These are phyloP conservation scores for Paecilomyces dactylethromorphus DNA, from an alignment of 2,329 filamentous ascomycete genomes.

Conservation along the genomic window DNA sequence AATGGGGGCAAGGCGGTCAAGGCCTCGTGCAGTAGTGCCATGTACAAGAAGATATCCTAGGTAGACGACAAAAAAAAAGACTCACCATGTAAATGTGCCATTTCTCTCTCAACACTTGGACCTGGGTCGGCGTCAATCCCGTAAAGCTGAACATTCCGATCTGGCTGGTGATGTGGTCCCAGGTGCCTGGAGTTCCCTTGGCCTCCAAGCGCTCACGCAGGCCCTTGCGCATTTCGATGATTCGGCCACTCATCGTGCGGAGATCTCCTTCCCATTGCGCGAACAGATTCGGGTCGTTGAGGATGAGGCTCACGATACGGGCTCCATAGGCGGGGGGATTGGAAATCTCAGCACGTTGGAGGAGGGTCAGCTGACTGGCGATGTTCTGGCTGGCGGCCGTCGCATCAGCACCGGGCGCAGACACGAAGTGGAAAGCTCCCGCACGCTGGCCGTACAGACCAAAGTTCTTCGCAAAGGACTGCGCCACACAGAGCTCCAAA, in stretches of 20 bases:
- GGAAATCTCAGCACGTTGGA: conserved; percentile 95
- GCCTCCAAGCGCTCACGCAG: conserved; percentile 76
- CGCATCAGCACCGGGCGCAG: conserved; percentile 63
- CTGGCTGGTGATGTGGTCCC: conserved; percentile 97
- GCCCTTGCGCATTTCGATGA: conserved; percentile 80
- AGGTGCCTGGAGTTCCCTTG: conserved; percentile 77
- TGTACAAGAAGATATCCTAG: background rate
- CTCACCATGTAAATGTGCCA: conserved; percentile 46
- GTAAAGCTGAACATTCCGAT: conserved; percentile 98
- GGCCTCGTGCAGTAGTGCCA: background rate
- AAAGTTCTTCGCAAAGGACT: conserved; percentile 60
- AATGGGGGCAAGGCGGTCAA: background rate
- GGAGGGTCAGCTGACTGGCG: conserved; percentile 80
- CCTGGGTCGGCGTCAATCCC: conserved; percentile 45
- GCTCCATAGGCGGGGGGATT: conserved; percentile 95
- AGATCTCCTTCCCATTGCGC: conserved; percentile 90
- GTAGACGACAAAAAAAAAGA: conserved; percentile 4
- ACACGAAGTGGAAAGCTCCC: conserved; percentile 92
- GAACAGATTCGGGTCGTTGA: conserved; percentile 79
- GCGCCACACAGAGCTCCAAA: conserved; percentile 59
- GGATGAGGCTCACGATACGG: conserved; percentile 72
- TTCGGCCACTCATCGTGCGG: conserved; percentile 88
- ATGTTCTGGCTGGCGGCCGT: conserved; percentile 57
- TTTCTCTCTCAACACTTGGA: conserved; percentile 39
- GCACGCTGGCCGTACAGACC: conserved; percentile 95